phyloP scores from a whole-genome alignment of 805 yeast species.

The Spathaspora arborariae region DNA sequence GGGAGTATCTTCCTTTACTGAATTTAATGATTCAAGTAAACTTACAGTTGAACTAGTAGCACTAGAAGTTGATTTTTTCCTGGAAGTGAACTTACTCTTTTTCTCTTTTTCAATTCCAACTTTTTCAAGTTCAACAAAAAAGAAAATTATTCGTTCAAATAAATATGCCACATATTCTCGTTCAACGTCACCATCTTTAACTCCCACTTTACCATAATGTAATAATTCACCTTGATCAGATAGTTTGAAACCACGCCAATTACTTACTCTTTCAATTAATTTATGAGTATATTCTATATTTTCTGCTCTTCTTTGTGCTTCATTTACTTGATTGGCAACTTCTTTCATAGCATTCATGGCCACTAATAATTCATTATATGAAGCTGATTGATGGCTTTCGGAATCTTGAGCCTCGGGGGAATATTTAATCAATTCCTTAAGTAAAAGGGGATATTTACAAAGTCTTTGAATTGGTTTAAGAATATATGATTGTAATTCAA shows the following conservation, averaged over 20 bases:
- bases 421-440: constrained; percentile 68
- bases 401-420: constrained; percentile 38
- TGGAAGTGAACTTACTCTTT: constrained; percentile 40
- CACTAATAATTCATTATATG: constrained; percentile 60
- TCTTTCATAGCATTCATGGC: constrained; percentile 76
- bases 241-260: constrained; percentile 89
- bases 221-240: constrained; percentile 81
- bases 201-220: constrained; percentile 67
- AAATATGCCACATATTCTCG: constrained; percentile 86
- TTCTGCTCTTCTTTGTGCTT: constrained; percentile 89
- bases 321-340: constrained; percentile 86
- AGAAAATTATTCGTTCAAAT: constrained; percentile 64
- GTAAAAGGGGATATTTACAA: constrained; percentile 87
- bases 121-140: constrained; percentile 32
- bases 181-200: constrained; percentile 67
- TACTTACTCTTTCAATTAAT: constrained; percentile 68
- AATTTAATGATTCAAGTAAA: constrained; percentile 31
- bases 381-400: constrained; percentile 15
- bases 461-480: constrained; percentile 94
- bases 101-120: constrained; percentile 23
- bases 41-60: constrained; percentile 35
- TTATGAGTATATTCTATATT: constrained; percentile 69
- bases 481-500: constrained; percentile 84
- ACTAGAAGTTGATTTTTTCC: constrained; percentile 47
- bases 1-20: constrained; percentile 22